Evolutionary conservation across 805 yeast species (phyloP).

Genomic region (Metschnikowia anglica): DNA sequence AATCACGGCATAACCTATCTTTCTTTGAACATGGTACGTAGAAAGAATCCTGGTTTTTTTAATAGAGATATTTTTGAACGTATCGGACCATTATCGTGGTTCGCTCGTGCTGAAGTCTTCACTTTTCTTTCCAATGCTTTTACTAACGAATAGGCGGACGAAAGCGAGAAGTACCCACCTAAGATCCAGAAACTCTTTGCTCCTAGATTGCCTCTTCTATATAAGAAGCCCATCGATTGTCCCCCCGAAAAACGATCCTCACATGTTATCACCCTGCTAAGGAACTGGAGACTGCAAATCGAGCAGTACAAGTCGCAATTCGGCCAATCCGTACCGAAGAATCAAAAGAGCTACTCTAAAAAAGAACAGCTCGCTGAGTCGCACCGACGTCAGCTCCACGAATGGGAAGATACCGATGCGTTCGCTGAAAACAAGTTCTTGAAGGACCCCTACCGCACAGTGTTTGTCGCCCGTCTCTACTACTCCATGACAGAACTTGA

Average conservation of each 20-base stretch:
- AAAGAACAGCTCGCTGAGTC: constrained; percentile 13
- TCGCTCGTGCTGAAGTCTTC: not conserved
- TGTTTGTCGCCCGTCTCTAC: constrained; percentile 73
- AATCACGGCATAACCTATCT: not conserved
- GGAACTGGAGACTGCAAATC: constrained; percentile 28
- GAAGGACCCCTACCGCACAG: constrained; percentile 70
- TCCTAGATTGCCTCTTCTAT: constrained; percentile 57
- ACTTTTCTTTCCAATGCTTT: too few relatives aligned
- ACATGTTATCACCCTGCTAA: constrained; percentile 45
- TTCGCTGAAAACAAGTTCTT: constrained; percentile 17
- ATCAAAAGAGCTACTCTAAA: not conserved
- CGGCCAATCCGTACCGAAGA: not conserved
- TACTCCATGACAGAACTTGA: constrained; percentile 67
- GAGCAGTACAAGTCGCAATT: constrained; percentile 31
- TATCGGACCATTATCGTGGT: not conserved
- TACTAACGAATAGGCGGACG: constrained; percentile 21
- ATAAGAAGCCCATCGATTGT: constrained; percentile 49
- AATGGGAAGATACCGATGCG: constrained; percentile 22
- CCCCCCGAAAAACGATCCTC: constrained; percentile 50
- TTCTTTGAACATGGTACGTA: not conserved
- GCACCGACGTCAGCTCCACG: constrained; percentile 18
- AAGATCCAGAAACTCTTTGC: constrained; percentile 52
- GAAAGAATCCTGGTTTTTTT: not conserved
- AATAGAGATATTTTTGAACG: too few relatives aligned
- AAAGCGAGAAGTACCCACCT: constrained; percentile 34